Conservation (phyloP, 75 land plant species). For the Pinus tabuliformis region DNA sequence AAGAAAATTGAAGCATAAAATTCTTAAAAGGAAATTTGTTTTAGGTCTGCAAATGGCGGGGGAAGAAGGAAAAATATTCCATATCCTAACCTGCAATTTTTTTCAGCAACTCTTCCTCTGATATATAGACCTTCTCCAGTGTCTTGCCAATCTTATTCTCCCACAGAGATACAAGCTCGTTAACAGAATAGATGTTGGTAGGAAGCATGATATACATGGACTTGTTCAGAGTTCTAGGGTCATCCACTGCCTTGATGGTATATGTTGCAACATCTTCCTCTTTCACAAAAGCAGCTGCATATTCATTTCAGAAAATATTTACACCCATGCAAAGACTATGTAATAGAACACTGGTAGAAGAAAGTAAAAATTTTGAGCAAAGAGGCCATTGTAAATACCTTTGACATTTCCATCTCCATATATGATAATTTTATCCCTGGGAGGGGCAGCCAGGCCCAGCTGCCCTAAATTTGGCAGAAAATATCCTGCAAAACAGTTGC, state of each 20-base stretch:
- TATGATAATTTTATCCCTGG: constrained; percentile 50
- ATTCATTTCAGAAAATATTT: no score
- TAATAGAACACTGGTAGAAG: no score
- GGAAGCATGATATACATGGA: constrained; percentile 28
- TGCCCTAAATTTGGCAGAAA: constrained; percentile 29
- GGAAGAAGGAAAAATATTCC: no score
- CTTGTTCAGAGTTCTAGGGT: constrained; percentile 36
- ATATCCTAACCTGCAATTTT: no score
- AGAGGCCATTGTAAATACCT: constrained; percentile 20
- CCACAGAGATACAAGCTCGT: constrained; percentile 36
- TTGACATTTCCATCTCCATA: constrained; percentile 45
- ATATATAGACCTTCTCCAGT: constrained; percentile 33
- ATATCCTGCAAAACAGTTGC: constrained; percentile 39
- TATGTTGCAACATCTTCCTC: constrained; percentile 47
- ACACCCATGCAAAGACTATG: no score
- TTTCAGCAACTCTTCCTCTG: constrained; percentile 23
- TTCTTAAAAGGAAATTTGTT: no score
- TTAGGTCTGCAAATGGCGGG: no score
- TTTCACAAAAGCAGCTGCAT: constrained; percentile 33
- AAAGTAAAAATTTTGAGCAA: no score
- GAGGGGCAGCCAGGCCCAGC: constrained; percentile 28
- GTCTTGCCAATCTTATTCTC: constrained; percentile 45
- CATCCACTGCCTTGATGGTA: constrained; percentile 26
- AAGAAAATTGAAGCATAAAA: no score
- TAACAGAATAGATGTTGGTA: constrained; percentile 23